A percentile compares a stretch with the other conserved stretches of the same genome.
Evolutionary conservation across 306 rosid genomes (phyloP).

Genomic region (Lathyrus aphaca): DNA sequence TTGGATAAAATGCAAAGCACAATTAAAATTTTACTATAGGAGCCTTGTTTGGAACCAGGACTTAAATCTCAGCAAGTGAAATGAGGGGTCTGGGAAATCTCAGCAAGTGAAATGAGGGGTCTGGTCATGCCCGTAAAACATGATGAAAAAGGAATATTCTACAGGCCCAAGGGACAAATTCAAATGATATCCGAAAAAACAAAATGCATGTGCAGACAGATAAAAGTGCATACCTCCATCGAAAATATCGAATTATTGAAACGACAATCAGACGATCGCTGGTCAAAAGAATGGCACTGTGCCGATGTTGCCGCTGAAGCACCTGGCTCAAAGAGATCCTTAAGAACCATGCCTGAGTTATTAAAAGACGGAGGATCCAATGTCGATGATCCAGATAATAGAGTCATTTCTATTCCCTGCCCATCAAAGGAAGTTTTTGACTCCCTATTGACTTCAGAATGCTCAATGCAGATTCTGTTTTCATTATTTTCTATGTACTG

Average conservation of each 20-base stretch:
- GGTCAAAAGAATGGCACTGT: conserved; percentile 62
- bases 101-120: conserved; percentile 1
- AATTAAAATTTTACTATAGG: conserved; percentile 21
- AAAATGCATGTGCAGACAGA: conserved; percentile 17
- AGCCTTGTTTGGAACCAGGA: neutral
- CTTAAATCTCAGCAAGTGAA: neutral
- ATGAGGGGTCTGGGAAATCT: conserved; percentile 2
- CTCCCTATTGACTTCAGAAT: conserved; percentile 51
- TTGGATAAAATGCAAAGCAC: conserved; percentile 12
- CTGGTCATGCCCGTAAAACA: neutral
- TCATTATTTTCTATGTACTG: conserved; percentile 46
- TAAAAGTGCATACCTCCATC: conserved; percentile 52
- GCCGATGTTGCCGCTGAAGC: conserved; percentile 60
- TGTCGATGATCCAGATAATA: conserved; percentile 72
- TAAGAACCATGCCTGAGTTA: conserved; percentile 75
- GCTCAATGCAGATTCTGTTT: conserved; percentile 46
- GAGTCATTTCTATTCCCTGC: conserved; percentile 76
- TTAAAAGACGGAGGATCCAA: conserved; percentile 57
- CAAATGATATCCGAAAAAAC: conserved; percentile 21
- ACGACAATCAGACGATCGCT: conserved; percentile 56
- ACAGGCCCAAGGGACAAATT: conserved; percentile 1
- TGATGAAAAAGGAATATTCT: neutral
- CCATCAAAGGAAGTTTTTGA: conserved; percentile 52
- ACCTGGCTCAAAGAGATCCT: conserved; percentile 76
- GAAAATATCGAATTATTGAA: conserved; percentile 53